Conservation (phyloP, 805 yeast genomes). For the Yamadazyma sp. region DNA sequence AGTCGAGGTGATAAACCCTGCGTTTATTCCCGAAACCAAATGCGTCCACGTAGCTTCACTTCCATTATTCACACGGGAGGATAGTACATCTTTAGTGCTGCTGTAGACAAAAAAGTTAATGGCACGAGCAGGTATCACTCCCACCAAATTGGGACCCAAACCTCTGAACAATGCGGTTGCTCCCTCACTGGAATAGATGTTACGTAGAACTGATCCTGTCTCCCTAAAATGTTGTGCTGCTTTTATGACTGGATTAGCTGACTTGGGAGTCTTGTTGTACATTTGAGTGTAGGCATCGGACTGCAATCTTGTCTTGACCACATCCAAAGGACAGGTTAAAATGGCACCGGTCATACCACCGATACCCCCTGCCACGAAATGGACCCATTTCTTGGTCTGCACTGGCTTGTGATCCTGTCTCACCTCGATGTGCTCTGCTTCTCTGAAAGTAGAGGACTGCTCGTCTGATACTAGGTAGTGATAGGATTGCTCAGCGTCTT, state of each 20-base stretch:
- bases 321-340: constrained; percentile 92
- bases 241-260: constrained; percentile 39
- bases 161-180: constrained; percentile 87
- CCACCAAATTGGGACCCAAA: constrained; percentile 92
- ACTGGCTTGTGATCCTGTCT: constrained; percentile 7
- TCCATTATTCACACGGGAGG: constrained; percentile 65
- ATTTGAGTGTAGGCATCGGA: constrained; percentile 72
- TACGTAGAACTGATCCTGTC: constrained; percentile 68
- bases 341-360: constrained; percentile 99
- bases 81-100: constrained; percentile 78
- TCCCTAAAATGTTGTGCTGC: constrained; percentile 75
- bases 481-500: constrained; percentile 58
- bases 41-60: constrained; percentile 84
- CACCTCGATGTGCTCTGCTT: constrained; percentile 11
- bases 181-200: constrained; percentile 77
- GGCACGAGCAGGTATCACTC: constrained; percentile 97
- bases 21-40: constrained; percentile 79
- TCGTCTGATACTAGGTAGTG: constrained; percentile 74
- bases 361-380: constrained; percentile 85
- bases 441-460: constrained; percentile 54
- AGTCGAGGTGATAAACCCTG: constrained; percentile 93
- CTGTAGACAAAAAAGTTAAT: constrained; percentile 96
- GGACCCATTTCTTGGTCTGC: constrained; percentile 54
- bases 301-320: constrained; percentile 92
- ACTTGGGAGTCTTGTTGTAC: constrained; percentile 49